phyloP scores from a whole-genome alignment of 2,329 filamentous ascomycete genomes.

The Trichoderma breve region DNA sequence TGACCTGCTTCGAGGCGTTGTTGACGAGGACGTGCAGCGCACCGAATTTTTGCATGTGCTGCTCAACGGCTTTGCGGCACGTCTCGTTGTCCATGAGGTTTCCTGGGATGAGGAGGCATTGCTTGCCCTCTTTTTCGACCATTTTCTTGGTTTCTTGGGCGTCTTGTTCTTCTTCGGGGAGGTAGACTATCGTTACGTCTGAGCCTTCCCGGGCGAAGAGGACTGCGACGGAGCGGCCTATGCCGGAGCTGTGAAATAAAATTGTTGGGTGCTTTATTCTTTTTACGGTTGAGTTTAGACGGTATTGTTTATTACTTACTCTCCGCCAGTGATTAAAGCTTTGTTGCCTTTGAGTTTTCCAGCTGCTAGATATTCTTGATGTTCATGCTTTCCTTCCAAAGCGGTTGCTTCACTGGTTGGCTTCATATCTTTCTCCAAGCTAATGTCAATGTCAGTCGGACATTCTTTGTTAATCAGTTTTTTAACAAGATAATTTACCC shows the following conservation, averaged over 20 bases:
- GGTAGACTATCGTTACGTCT: slow-evolving; percentile 68
- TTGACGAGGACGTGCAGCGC: slow-evolving; percentile 72
- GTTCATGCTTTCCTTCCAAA: slow-evolving; percentile 38
- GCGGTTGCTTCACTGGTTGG: slow-evolving; percentile 41
- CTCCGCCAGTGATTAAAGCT: slow-evolving; percentile 77
- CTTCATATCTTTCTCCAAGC: slow-evolving; percentile 38
- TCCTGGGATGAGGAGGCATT: slow-evolving; percentile 61
- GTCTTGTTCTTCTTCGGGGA: slow-evolving; percentile 73
- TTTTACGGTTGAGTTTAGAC: no score
- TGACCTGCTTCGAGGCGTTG: slow-evolving; percentile 55
- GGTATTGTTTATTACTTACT: slow-evolving; percentile 41
- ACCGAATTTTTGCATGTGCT: slow-evolving; percentile 63
- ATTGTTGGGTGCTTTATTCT: no score
- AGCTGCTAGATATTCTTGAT: slow-evolving; percentile 64
- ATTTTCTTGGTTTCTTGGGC: slow-evolving; percentile 70
- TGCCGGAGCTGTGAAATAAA: slow-evolving; percentile 47
- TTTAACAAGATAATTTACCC: slow-evolving; percentile 35
- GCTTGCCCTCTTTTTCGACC: slow-evolving; percentile 64
- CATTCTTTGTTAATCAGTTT: no score
- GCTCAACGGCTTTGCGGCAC: slow-evolving; percentile 67
- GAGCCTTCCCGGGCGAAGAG: slow-evolving; percentile 81
- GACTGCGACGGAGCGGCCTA: slow-evolving; percentile 72
- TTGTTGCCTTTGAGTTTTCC: slow-evolving; percentile 73
- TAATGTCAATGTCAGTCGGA: slow-evolving; percentile 14
- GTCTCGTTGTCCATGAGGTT: slow-evolving; percentile 66